Evolutionary conservation across 352 stramenopile species (phyloP).

Genomic region (Phytophthora melonis): DNA sequence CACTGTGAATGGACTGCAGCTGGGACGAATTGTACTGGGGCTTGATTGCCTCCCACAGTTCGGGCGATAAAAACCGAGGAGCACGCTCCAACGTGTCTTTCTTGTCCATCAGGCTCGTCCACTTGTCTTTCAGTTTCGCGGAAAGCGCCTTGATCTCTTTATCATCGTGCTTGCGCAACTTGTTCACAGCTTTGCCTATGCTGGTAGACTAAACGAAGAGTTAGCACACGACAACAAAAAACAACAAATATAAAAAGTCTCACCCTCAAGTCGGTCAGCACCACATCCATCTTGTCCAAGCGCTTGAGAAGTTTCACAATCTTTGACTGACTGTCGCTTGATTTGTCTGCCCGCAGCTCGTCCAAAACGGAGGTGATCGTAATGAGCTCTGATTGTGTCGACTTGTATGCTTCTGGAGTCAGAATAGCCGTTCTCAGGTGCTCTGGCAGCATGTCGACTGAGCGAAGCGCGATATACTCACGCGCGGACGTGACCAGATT

Average conservation of each 20-base stretch:
- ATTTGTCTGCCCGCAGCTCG: constrained; percentile 47
- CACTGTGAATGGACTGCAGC: constrained; percentile 87
- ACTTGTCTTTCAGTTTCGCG: constrained; percentile 77
- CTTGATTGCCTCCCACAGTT: constrained; percentile 81
- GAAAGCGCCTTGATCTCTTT: constrained; percentile 55
- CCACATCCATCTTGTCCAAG: constrained; percentile 77
- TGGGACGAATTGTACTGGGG: constrained; percentile 88
- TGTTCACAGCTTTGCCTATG: constrained; percentile 88
- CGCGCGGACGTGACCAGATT: constrained; percentile 85
- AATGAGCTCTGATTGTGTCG: constrained; percentile 78
- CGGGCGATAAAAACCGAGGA: constrained; percentile 66
- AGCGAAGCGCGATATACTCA: constrained; percentile 86
- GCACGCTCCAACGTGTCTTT: constrained; percentile 64
- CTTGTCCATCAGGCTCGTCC: constrained; percentile 78
- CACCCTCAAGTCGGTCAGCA: constrained; percentile 83
- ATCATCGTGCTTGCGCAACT: constrained; percentile 82
- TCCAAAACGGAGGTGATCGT: constrained; percentile 73
- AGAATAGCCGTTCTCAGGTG: constrained; percentile 84
- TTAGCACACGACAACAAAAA: constrained; percentile 14
- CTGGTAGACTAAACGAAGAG: constrained; percentile 66
- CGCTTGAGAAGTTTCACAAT: constrained; percentile 74
- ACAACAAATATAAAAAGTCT: constrained; percentile 9
- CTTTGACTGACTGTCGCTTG: constrained; percentile 41
- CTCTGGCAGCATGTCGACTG: constrained; percentile 85
- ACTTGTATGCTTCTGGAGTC: constrained; percentile 83